Evolutionary conservation across 2,329 filamentous ascomycete species (phyloP), one percentile per base, ranked within the genome.

Genomic region (Phialemonium atrogriseum): DNA sequence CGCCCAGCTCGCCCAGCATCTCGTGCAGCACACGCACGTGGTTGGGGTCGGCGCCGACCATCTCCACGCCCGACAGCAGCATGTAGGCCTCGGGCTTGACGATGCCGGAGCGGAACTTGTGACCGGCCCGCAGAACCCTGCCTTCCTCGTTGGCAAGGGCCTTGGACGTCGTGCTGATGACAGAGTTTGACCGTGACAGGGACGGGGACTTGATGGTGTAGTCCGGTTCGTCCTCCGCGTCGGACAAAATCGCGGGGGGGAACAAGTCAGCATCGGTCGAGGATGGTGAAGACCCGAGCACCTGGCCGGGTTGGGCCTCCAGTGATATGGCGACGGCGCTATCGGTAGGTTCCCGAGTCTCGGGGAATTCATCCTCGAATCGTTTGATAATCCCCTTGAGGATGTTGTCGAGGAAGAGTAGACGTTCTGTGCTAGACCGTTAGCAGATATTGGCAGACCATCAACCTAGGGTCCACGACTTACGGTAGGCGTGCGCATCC

Each of bases 311-410:
- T 39, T 47, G 24, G 30, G 35, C 24, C 48, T 48, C 42, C 6
- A 41, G 28, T n/a, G 45, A 42, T n/a, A 46, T 36, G 2, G 49
- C 52, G 5, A 48, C 38, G 13, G 48, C 48, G 21, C 51, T 47
- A 30, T 54, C 49, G 8, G 41, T 42, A 10, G 47, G 46, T 34
- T 64, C 64, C 21, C 85, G 77, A 1, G 84, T 93, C 51, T 96
- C 89, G 0, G 91, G 91, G 48, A 87, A 96, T 56, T 96, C 89
- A 52, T 94, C 84, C 55, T 96, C 91, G 52, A 96, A 98, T 17
- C 91, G 82, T 52, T 85, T 80, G 49, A 96, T 96, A 61, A 96
- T 95, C 43, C 82, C 80, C 48, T 87, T 73, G 8, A 98, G 68
- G 0, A 91, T 96, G 38, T 82, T 69, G 48, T 95, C 87, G 18